Percentiles rank a stretch among this genome's conserved stretches.
These are phyloP conservation scores for Penicillium nucicola DNA, from an alignment of 495 filamentous ascomycete species.

Conservation along the genomic window DNA sequence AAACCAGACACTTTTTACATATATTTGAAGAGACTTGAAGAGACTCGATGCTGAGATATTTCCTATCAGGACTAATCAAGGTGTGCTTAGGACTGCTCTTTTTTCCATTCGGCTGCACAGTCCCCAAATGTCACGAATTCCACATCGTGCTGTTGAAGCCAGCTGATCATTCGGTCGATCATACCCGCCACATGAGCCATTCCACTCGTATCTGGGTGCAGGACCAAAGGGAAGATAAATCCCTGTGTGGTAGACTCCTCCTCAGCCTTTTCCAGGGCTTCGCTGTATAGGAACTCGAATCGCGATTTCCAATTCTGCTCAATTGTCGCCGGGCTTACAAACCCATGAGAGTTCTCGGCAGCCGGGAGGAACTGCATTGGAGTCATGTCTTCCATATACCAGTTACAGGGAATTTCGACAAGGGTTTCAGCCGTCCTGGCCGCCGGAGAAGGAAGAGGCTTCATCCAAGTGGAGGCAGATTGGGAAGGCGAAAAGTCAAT, in stretches of 20 bases:
- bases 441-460: slow-evolving; percentile 35
- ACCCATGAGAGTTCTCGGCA: slow-evolving; percentile 49
- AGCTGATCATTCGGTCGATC: slow-evolving; percentile 52
- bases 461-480: slow-evolving; percentile 54
- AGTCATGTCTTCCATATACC: slow-evolving; percentile 58
- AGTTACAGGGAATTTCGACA: slow-evolving; percentile 53
- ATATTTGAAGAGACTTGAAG: too few species aligned
- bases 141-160: slow-evolving; percentile 42
- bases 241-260: slow-evolving; percentile 16
- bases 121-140: slow-evolving; percentile 14
- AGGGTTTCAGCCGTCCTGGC: slow-evolving; percentile 31
- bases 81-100: neutral
- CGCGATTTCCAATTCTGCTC: slow-evolving; percentile 56
- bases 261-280: slow-evolving; percentile 23
- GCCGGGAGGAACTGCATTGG: slow-evolving; percentile 53
- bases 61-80: too few species aligned
- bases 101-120: slow-evolving; percentile 15
- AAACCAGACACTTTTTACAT: too few species aligned
- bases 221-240: slow-evolving; percentile 45
- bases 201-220: slow-evolving; percentile 61
- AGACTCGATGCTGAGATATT: too few species aligned
- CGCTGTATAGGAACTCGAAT: slow-evolving; percentile 36
- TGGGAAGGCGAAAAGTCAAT: slow-evolving; percentile 47
- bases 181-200: slow-evolving; percentile 62
- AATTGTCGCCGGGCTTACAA: slow-evolving; percentile 48